Percentiles rank a stretch among this genome's conserved stretches.
These are phyloP conservation scores for Phytophthora crassamura DNA, from an alignment of 352 stramenopile genomes.

Conservation along the genomic window DNA sequence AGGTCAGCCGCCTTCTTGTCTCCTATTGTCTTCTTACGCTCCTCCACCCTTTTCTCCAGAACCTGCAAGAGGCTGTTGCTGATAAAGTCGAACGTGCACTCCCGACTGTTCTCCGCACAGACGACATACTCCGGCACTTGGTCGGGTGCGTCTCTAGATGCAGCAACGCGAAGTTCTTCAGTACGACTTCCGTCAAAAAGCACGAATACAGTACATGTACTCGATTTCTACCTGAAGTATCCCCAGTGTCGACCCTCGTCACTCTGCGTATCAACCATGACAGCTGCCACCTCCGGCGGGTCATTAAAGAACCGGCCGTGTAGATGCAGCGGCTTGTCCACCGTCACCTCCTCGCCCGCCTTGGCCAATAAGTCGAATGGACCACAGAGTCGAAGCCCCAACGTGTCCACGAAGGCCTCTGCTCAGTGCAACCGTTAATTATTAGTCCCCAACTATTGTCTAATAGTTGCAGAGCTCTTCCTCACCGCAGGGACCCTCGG, in stretches of 20 bases:
- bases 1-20: constrained; percentile 14
- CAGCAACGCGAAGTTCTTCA: constrained; percentile 2
- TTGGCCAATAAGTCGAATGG: constrained; percentile 57
- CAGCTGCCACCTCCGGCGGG: constrained; percentile 56
- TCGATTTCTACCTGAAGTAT: constrained; percentile 55
- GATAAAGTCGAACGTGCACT: constrained; percentile 48
- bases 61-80: constrained; percentile 50
- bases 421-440: too few species aligned
- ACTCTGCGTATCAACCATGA: constrained; percentile 31
- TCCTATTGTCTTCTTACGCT: constrained; percentile 18
- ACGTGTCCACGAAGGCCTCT: constrained; percentile 61
- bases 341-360: constrained; percentile 22
- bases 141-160: constrained; percentile 48
- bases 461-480: background rate
- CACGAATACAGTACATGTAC: background rate
- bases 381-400: constrained; percentile 51
- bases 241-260: constrained; percentile 49
- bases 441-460: too few species aligned
- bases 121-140: constrained; percentile 55
- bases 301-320: constrained; percentile 63
- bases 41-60: constrained; percentile 30
- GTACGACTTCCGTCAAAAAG: background rate
- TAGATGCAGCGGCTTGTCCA: constrained; percentile 51
- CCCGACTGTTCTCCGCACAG: constrained; percentile 26
- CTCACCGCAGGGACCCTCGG: constrained; percentile 43